These are phyloP conservation scores for Fusarium redolens DNA, from an alignment of 2,329 filamentous ascomycete species.

Conservation along the genomic window DNA sequence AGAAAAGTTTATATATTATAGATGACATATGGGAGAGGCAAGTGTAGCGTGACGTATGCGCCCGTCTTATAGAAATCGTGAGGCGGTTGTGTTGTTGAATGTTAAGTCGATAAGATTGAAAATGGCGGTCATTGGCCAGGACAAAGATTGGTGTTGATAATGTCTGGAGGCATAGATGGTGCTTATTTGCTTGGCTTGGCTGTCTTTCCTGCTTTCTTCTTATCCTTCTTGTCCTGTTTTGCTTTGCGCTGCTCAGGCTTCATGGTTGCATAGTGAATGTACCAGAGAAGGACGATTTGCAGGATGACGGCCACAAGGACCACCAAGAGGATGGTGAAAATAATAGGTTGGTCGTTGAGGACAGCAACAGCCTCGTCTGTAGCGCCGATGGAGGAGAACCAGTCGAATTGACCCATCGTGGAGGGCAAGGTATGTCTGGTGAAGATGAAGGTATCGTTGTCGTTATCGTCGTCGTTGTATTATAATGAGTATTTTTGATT, in stretches of 20 bases:
- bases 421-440: neutral
- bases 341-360: constrained; percentile 69
- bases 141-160: neutral
- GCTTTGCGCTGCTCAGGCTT: constrained; percentile 71
- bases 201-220: constrained; percentile 54
- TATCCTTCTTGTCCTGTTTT: constrained; percentile 57
- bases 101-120: neutral
- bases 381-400: constrained; percentile 66
- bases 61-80: neutral
- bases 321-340: constrained; percentile 68
- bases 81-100: neutral
- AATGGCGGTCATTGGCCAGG: neutral
- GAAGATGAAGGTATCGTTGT: neutral
- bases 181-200: constrained; percentile 25
- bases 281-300: constrained; percentile 63
- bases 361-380: constrained; percentile 68
- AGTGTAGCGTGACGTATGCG: neutral
- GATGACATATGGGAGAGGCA: constrained; percentile 18
- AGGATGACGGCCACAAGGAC: constrained; percentile 62
- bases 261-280: constrained; percentile 69
- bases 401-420: constrained; percentile 66
- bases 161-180: neutral
- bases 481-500: neutral
- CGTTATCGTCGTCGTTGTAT: neutral
- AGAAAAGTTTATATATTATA: constrained; percentile 22